phyloP scores from a whole-genome alignment of 2,329 filamentous ascomycete genomes.

The Pseudofabraea citricarpa region DNA sequence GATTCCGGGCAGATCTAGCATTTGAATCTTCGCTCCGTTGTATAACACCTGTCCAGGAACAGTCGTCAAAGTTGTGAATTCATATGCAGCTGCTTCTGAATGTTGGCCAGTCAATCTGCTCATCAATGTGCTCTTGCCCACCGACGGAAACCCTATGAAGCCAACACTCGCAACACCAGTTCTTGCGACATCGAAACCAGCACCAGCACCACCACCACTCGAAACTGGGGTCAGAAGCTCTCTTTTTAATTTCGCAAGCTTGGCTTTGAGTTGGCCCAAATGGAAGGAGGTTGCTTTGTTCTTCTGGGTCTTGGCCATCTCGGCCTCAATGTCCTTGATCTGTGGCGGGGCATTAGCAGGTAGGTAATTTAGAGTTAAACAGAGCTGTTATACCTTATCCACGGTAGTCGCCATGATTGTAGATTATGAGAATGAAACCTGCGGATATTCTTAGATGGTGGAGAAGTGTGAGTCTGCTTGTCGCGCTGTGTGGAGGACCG shows the following conservation, averaged over 20 bases:
- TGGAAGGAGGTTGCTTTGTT: slow-evolving; percentile 95
- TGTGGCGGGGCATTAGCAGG: slow-evolving; percentile 34
- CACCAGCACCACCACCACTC: slow-evolving; percentile 78
- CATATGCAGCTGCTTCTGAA: slow-evolving; percentile 94
- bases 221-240: slow-evolving; percentile 85
- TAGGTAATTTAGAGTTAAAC: slow-evolving; percentile 7
- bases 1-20: slow-evolving; percentile 97
- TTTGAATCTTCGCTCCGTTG: slow-evolving; percentile 96
- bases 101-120: slow-evolving; percentile 91
- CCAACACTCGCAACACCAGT: slow-evolving; percentile 96
- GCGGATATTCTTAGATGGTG: too few species aligned
- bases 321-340: slow-evolving; percentile 96
- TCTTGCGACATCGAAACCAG: slow-evolving; percentile 94
- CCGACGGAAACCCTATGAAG: slow-evolving; percentile 97
- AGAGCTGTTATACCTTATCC: slow-evolving; percentile 68
- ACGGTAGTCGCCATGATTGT: slow-evolving; percentile 88
- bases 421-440: too few species aligned
- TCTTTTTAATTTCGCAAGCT: slow-evolving; percentile 94
- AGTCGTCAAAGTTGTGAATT: slow-evolving; percentile 97
- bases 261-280: slow-evolving; percentile 94
- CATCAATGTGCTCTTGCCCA: slow-evolving; percentile 98
- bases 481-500: too few species aligned
- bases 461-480: too few species aligned
- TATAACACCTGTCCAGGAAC: slow-evolving; percentile 95
- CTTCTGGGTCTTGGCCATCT: slow-evolving; percentile 97